A percentile compares a stretch with the other conserved stretches of the same genome.
These are phyloP conservation scores for Trametes villosa DNA, from an alignment of 768 basidiomycete species.

Conservation along the genomic window DNA sequence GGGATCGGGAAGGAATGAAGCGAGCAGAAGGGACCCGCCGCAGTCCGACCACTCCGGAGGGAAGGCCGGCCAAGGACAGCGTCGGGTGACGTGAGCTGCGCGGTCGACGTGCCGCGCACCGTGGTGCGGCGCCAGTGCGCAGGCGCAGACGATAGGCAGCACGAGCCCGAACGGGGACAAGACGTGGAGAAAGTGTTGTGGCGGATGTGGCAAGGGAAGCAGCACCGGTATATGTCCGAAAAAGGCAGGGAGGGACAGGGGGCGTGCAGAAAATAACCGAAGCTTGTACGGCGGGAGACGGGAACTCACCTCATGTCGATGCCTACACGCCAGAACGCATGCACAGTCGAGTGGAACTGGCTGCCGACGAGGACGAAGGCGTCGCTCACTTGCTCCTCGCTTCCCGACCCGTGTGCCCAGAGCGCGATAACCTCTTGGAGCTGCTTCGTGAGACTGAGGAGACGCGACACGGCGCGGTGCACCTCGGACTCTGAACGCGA, in stretches of 20 bases:
- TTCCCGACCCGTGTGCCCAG: slow-evolving; percentile 66
- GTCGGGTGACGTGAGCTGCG: slow-evolving; percentile 7
- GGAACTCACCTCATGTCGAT: slow-evolving; percentile 76
- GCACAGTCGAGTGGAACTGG: slow-evolving; percentile 82
- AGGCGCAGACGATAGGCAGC: not conserved
- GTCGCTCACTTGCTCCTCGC: slow-evolving; percentile 80
- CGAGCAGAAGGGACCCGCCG: slow-evolving; percentile 2
- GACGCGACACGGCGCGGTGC: slow-evolving; percentile 59
- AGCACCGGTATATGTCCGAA: not conserved
- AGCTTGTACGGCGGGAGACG: not conserved
- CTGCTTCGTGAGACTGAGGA: slow-evolving; percentile 82
- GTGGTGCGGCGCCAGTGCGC: slow-evolving; percentile 1
- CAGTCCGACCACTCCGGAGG: slow-evolving; percentile 20
- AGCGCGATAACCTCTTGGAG: slow-evolving; percentile 73
- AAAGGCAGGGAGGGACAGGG: not conserved
- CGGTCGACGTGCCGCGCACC: slow-evolving; percentile 5
- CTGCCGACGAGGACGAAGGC: slow-evolving; percentile 88
- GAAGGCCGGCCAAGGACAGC: slow-evolving; percentile 7
- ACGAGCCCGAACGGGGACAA: not conserved
- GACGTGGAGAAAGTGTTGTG: not conserved
- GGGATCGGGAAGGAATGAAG: slow-evolving; percentile 12
- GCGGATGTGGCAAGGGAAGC: not conserved
- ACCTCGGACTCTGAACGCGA: slow-evolving; percentile 46
- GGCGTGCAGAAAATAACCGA: not conserved
- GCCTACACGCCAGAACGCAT: slow-evolving; percentile 71